A percentile compares a stretch with the other conserved stretches of the same genome.
These are phyloP conservation scores for Pseudisothecium myosuroides DNA, from an alignment of 225 moss, liverwort and hornwort genomes.

Conservation along the genomic window DNA sequence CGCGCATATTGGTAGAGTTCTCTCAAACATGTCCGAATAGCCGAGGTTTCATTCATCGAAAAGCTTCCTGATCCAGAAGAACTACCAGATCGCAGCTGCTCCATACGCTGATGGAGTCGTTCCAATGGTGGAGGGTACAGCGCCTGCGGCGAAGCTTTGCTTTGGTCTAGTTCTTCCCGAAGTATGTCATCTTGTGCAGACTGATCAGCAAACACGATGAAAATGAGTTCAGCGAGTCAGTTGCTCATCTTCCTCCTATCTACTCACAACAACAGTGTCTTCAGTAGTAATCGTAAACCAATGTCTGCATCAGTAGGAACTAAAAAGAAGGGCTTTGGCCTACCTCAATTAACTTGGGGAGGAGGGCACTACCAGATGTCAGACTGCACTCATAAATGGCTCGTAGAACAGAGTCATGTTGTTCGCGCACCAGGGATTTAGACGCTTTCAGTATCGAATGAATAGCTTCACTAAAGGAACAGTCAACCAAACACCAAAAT, in stretches of 20 bases:
- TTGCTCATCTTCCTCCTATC: background rate
- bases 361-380: conserved; percentile 63
- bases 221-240: background rate
- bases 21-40: conserved; percentile 64
- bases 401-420: conserved; percentile 40
- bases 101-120: conserved; percentile 69
- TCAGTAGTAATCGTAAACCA: background rate
- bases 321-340: conserved; percentile 9
- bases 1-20: conserved; percentile 94
- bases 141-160: conserved; percentile 34
- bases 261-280: background rate
- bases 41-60: conserved; percentile 56
- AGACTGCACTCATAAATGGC: conserved; percentile 74
- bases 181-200: conserved; percentile 70
- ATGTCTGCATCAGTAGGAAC: background rate
- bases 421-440: conserved; percentile 48
- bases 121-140: conserved; percentile 66
- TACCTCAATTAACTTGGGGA: conserved; percentile 77
- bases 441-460: conserved; percentile 59
- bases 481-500: background rate
- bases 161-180: conserved; percentile 46
- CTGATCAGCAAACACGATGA: conserved; percentile 22
- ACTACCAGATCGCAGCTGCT: conserved; percentile 48
- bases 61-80: conserved; percentile 54
- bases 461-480: conserved; percentile 54